Conservation (phyloP, 352 stramenopile species). For the Pythium diclinum region DNA sequence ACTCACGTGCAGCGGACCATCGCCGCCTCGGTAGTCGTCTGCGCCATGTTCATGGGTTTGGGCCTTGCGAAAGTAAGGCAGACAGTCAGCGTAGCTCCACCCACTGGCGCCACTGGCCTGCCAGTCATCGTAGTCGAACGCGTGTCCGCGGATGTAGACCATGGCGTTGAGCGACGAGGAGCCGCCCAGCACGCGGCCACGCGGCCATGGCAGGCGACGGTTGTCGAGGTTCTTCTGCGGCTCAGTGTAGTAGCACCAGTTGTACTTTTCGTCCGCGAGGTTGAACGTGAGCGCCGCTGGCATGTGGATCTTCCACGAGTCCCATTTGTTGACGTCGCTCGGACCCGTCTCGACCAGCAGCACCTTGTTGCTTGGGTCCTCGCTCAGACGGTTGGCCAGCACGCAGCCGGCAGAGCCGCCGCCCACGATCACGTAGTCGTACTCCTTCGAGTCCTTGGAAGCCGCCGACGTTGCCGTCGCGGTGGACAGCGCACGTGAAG, state of each 20-base stretch:
- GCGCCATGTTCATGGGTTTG: conserved; percentile 74
- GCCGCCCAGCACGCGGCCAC: conserved; percentile 83
- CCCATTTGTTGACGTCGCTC: conserved; percentile 75
- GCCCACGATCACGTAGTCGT: conserved; percentile 93
- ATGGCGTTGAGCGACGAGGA: conserved; percentile 90
- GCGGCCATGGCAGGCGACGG: conserved; percentile 77
- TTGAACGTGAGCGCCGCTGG: conserved; percentile 86
- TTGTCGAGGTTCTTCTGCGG: conserved; percentile 82
- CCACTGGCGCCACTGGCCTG: conserved; percentile 57
- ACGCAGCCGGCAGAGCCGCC: conserved; percentile 89
- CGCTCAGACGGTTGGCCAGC: conserved; percentile 86
- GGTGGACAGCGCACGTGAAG: conserved; percentile 9
- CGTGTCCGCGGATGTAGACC: conserved; percentile 89
- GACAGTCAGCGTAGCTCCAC: conserved; percentile 86
- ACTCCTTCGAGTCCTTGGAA: conserved; percentile 30
- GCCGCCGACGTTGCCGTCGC: conserved; percentile 1
- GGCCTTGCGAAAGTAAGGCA: conserved; percentile 88
- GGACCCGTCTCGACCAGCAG: conserved; percentile 90
- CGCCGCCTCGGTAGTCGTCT: conserved; percentile 79
- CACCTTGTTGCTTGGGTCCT: conserved; percentile 80
- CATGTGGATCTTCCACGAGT: conserved; percentile 92
- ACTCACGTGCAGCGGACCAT: conserved; percentile 77
- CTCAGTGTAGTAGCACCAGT: conserved; percentile 86
- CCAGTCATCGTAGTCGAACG: conserved; percentile 88
- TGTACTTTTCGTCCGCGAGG: conserved; percentile 80